Evolutionary conservation across 2,329 filamentous ascomycete species (phyloP).

Genomic region (Paradendryphiella salina): DNA sequence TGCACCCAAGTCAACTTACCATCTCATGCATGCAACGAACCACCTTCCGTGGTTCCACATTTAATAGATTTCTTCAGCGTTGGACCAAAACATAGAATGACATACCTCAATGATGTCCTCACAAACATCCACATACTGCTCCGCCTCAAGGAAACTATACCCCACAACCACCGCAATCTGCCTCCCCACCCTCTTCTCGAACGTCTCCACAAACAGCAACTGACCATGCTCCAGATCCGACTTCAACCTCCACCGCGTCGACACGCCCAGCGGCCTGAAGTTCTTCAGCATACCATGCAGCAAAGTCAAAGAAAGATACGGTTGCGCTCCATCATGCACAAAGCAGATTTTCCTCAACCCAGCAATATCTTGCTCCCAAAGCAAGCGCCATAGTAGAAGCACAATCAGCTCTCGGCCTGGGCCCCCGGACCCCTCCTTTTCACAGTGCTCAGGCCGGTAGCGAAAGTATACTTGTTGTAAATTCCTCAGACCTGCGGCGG

Average conservation of each 20-base stretch:
- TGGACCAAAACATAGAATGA: background rate
- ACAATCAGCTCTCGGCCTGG: conserved; percentile 11
- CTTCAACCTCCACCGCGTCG: conserved; percentile 7
- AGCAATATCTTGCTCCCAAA: conserved; percentile 15
- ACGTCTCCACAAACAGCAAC: conserved; percentile 10
- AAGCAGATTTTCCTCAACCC: conserved; percentile 19
- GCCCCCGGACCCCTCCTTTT: background rate
- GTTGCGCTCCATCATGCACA: conserved; percentile 18
- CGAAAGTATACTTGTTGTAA: conserved; percentile 24
- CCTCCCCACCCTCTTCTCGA: background rate
- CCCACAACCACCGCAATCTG: conserved; percentile 7
- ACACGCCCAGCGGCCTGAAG: conserved; percentile 3
- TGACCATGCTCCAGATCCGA: conserved; percentile 15
- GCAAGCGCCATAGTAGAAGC: conserved; percentile 18
- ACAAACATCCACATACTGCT: conserved; percentile 10
- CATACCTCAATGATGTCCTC: conserved; percentile 11
- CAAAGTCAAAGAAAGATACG: conserved; percentile 5
- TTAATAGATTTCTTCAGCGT: background rate
- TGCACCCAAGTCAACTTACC: background rate
- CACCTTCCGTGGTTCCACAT: background rate
- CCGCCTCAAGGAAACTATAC: conserved; percentile 14
- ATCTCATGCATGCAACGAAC: too few species aligned
- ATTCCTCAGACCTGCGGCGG: conserved; percentile 14
- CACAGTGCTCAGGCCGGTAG: conserved; percentile 3
- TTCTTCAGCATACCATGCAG: conserved; percentile 5